These are phyloP conservation scores for Aspergillus diversus DNA, from an alignment of 495 filamentous ascomycete genomes.

Conservation along the genomic window DNA sequence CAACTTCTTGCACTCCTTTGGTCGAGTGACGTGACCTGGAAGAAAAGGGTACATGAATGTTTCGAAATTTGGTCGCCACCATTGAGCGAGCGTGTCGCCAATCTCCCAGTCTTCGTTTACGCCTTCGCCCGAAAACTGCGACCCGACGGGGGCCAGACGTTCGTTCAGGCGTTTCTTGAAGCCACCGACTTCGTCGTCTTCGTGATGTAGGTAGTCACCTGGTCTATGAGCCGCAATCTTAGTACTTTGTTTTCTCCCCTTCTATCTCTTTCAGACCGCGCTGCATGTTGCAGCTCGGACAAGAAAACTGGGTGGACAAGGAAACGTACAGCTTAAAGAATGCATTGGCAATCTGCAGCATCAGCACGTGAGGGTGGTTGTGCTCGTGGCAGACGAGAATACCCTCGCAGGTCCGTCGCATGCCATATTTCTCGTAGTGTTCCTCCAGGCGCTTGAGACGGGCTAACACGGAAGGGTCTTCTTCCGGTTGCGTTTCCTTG, in stretches of 20 bases:
- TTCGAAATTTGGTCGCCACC: constrained; percentile 99
- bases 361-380: constrained; percentile 96
- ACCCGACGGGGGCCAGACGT: constrained; percentile 86
- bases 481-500: constrained; percentile 96
- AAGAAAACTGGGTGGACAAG: neutral
- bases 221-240: constrained; percentile 52
- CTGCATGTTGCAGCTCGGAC: neutral
- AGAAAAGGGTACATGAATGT: constrained; percentile 99
- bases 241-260: no score
- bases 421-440: constrained; percentile 88
- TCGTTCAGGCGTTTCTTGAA: constrained; percentile 94
- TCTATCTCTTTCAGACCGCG: neutral
- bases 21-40: constrained; percentile 90
- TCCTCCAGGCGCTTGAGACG: constrained; percentile 91
- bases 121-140: constrained; percentile 82
- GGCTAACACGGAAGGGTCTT: constrained; percentile 92
- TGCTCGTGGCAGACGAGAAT: constrained; percentile 97
- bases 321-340: constrained; percentile 89
- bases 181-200: constrained; percentile 88
- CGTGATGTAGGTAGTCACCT: constrained; percentile 89
- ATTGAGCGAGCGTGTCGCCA: constrained; percentile 91
- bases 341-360: constrained; percentile 98
- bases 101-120: constrained; percentile 91
- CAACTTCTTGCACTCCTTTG: constrained; percentile 99
- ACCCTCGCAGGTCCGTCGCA: constrained; percentile 96